A percentile compares a stretch with the other conserved stretches of the same genome.
Conservation (phyloP, 176 grass and related monocot genomes). For the Oryza nivara region DNA sequence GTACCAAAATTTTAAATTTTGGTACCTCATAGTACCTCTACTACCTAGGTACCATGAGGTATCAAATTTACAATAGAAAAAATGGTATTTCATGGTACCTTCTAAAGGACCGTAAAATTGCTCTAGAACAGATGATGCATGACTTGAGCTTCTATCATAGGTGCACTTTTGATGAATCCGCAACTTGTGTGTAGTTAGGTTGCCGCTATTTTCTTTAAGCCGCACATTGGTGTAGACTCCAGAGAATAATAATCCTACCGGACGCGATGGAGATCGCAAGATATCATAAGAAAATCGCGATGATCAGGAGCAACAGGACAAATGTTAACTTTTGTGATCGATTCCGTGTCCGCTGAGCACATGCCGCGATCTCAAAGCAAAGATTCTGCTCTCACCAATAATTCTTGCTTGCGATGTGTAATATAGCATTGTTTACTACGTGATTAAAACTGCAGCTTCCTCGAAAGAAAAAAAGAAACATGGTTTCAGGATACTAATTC, state of each 20-base stretch:
- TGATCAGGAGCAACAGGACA: slow-evolving; percentile 47
- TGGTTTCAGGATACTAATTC: neutral
- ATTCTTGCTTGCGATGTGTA: neutral
- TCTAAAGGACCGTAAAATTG: too few relatives aligned
- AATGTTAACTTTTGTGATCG: slow-evolving; percentile 33
- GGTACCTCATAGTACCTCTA: too few relatives aligned
- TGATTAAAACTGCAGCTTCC: neutral
- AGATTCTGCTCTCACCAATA: slow-evolving; percentile 13
- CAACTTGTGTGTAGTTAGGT: neutral
- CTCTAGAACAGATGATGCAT: neutral
- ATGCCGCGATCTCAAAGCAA: slow-evolving; percentile 28
- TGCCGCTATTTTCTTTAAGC: neutral
- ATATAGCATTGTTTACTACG: neutral
- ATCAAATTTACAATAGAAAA: too few relatives aligned
- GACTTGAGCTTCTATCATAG: neutral
- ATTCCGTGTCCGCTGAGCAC: slow-evolving; percentile 17
- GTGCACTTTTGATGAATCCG: neutral
- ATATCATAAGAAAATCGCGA: slow-evolving; percentile 38
- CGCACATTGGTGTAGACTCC: neutral
- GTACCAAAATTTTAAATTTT: too few relatives aligned
- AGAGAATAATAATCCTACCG: slow-evolving; percentile 22
- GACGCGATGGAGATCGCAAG: slow-evolving; percentile 12
- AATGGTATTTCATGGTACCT: too few relatives aligned
- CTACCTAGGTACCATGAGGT: too few relatives aligned
- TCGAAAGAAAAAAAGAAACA: neutral